Base-by-base conservation (phyloP, 2,329 filamentous ascomycete species). In the Aureobasidium sp. region DNA sequence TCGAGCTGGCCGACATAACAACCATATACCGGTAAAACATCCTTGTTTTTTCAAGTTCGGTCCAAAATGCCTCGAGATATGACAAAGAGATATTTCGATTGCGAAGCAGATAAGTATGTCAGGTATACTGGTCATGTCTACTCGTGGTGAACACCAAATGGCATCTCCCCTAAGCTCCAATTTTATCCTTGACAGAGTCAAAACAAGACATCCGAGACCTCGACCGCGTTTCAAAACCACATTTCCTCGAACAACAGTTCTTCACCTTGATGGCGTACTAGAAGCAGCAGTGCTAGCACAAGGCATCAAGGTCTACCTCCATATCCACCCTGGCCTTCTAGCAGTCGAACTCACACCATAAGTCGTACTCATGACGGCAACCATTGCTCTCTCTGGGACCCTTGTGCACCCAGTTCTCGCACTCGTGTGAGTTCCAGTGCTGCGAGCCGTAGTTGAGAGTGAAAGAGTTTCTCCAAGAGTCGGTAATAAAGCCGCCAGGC, bases 261-360 rank as follows among this genome's bases (percentile, higher is more conserved):
- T 10, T 8, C 9, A 44, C 41, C 3, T 25, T 14, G 21, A 30
- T 14, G 5, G 5, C 21, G n/a, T 30, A 25, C 11, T 13, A 47
- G 25, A 16, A 29, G 9, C 25, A 27, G 44, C 25, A 47, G 16
- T 47, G 25, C 25, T 11, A 29, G 16, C 44, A 29, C 27, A 7
- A 47, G 25, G 16, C 27, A 47, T 16, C 44, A n/a, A 39, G 13
- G 4, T 5, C 36, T 6, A 39, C 5, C 36, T 10, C 10, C 4
- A 16, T 5, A n/a, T 16, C 10, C 11, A 41, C 39, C 39, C n/a
- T 32, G 16, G 3, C 34, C 71, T 4, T 44, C 51, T 47, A 58
- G 41, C 53, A 47, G 21, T 58, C 53, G 37, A 58, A 58, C 5
- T 58, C 53, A 25, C 53, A 58, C 53, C 53, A 57, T 10, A 58